phyloP scores from a whole-genome alignment of 176 grass and related monocot species.

The Oryza brachyantha region DNA sequence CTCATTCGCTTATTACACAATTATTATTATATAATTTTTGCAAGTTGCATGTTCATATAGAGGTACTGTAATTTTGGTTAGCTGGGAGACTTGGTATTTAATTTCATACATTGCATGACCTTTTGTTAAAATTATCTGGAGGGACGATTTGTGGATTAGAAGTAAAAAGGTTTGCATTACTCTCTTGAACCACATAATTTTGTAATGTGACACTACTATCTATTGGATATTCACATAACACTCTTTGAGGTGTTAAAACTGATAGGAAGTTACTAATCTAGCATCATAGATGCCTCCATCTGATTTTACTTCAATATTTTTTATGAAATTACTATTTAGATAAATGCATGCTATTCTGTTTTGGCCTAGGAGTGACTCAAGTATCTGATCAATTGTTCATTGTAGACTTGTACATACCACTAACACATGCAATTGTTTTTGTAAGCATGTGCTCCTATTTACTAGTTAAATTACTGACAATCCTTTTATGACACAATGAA shows the following conservation, averaged over 20 bases:
- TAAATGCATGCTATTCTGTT: neutral
- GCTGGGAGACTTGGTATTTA: conserved; percentile 28
- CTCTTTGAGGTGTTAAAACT: neutral
- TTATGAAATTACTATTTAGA: neutral
- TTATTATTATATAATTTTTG: conserved; percentile 41
- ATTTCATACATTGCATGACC: conserved; percentile 10
- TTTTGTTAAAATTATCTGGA: conserved; percentile 26
- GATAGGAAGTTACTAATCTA: neutral
- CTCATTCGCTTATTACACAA: conserved; percentile 41
- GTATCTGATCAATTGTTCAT: neutral
- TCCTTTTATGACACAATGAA: neutral
- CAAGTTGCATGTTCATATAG: conserved; percentile 49
- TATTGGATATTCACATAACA: neutral
- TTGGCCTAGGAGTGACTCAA: neutral
- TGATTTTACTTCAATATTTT: neutral
- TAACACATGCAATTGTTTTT: neutral
- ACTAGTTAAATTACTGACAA: neutral
- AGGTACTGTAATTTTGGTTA: conserved; percentile 30
- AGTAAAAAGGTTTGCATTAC: conserved; percentile 23
- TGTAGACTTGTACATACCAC: neutral
- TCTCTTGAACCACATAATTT: conserved; percentile 41
- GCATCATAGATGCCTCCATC: neutral
- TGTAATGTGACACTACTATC: conserved; percentile 33
- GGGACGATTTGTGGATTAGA: conserved; percentile 32
- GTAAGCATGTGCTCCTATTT: conserved; percentile 3